Conservation (phyloP, 2,329 filamentous ascomycete genomes). For the Falciphora oryzae region DNA sequence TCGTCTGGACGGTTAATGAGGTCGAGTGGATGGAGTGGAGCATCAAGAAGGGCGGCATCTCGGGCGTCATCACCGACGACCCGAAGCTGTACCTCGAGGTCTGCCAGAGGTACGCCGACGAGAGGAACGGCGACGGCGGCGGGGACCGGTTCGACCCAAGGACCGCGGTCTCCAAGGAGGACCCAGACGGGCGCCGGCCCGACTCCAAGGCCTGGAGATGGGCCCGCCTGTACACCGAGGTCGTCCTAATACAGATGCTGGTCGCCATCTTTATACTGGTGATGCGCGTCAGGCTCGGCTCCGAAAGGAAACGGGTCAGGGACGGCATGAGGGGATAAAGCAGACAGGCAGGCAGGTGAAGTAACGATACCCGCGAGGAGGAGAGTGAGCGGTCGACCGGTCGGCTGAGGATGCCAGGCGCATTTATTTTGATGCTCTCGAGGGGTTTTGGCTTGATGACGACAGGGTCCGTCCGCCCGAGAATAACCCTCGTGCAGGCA, state of each 20-base stretch:
- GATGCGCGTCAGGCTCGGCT: constrained; percentile 12
- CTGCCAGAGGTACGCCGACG: constrained; percentile 29
- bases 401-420: background rate
- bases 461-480: too few relatives aligned
- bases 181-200: constrained; percentile 11
- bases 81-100: constrained; percentile 62
- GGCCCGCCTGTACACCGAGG: constrained; percentile 12
- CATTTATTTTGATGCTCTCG: background rate
- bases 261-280: constrained; percentile 11
- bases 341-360: background rate
- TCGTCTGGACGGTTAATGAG: constrained; percentile 85
- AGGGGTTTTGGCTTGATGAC: background rate
- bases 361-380: background rate
- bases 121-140: background rate
- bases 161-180: background rate
- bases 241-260: constrained; percentile 11
- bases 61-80: constrained; percentile 85
- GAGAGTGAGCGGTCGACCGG: background rate
- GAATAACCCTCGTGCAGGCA: background rate
- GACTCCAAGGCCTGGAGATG: constrained; percentile 6
- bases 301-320: constrained; percentile 11
- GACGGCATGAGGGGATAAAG: constrained; percentile 11
- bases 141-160: constrained; percentile 4
- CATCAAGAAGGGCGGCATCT: constrained; percentile 52
- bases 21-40: constrained; percentile 76